Evolutionary conservation across 352 stramenopile species (phyloP).

Genomic region (Globisporangium emineosum): DNA sequence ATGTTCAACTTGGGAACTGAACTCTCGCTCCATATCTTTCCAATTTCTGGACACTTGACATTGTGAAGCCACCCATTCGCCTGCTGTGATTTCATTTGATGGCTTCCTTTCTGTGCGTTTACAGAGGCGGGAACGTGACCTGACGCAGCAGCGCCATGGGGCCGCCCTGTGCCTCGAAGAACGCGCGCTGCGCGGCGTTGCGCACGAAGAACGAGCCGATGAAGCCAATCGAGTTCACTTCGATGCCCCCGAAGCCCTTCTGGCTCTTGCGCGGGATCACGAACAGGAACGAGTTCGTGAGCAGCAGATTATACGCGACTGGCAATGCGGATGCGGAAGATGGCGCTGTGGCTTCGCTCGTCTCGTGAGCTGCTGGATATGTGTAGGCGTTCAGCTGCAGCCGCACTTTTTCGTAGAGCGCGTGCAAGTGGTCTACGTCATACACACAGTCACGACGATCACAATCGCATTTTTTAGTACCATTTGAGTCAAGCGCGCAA

Average conservation of each 20-base stretch:
- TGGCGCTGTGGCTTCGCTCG: neutral
- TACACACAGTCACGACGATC: neutral
- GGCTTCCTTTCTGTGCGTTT: neutral
- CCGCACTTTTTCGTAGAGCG: slow-evolving; percentile 50
- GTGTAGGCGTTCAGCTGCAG: slow-evolving; percentile 33
- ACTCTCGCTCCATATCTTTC: neutral
- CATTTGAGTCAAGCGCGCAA: neutral
- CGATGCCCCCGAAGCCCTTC: slow-evolving; percentile 49
- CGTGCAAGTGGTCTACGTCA: slow-evolving; percentile 29
- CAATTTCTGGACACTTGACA: neutral
- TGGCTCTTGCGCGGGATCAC: slow-evolving; percentile 59
- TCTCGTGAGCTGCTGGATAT: slow-evolving; percentile 25
- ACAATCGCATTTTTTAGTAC: neutral
- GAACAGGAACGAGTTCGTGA: slow-evolving; percentile 74
- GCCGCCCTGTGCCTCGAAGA: slow-evolving; percentile 44
- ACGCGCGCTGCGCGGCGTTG: slow-evolving; percentile 51
- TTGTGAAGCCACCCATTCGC: too few species aligned
- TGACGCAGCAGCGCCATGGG: slow-evolving; percentile 55
- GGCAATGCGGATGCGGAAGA: slow-evolving; percentile 16
- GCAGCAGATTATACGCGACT: slow-evolving; percentile 72
- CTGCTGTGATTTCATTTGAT: too few species aligned
- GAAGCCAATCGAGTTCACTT: slow-evolving; percentile 85
- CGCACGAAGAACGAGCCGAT: slow-evolving; percentile 78
- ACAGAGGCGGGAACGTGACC: slow-evolving; percentile 63
- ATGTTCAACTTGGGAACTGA: neutral